A percentile compares a stretch with the other conserved stretches of the same genome.
Conservation (phyloP, 495 filamentous ascomycete genomes). For the Trichoderma orchidacearum region DNA sequence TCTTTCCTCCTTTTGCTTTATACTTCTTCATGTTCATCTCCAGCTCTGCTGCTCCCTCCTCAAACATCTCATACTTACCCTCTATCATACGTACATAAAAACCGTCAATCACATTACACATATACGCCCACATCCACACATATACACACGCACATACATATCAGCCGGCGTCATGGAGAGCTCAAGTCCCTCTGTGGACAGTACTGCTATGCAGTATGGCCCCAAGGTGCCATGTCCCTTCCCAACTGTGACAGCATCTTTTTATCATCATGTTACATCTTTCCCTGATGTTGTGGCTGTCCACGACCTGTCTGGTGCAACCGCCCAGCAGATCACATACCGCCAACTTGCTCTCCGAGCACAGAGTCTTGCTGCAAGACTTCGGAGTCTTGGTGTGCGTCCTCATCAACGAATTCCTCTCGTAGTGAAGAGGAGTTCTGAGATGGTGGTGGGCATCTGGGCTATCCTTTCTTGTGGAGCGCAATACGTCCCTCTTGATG, state of each 20-base stretch:
- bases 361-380: constrained; percentile 15
- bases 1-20: background rate
- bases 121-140: background rate
- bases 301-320: background rate
- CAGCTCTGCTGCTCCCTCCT: background rate
- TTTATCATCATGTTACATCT: background rate
- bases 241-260: constrained; percentile 1
- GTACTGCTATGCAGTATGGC: background rate
- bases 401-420: constrained; percentile 14
- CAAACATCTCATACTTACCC: background rate
- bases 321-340: constrained; percentile 15
- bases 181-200: background rate
- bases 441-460: constrained; percentile 30
- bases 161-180: background rate
- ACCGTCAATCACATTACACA: background rate
- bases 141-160: background rate
- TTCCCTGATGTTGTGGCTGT: background rate
- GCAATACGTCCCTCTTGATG: constrained; percentile 35
- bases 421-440: constrained; percentile 16
- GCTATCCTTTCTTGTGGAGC: constrained; percentile 36
- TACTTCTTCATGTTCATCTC: too few relatives aligned
- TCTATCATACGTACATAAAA: background rate
- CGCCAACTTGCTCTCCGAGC: constrained; percentile 15
- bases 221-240: background rate
- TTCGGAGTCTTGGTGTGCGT: constrained; percentile 12